Evolutionary conservation across 352 stramenopile genomes (phyloP).

Genomic region (Globisporangium parvum): DNA sequence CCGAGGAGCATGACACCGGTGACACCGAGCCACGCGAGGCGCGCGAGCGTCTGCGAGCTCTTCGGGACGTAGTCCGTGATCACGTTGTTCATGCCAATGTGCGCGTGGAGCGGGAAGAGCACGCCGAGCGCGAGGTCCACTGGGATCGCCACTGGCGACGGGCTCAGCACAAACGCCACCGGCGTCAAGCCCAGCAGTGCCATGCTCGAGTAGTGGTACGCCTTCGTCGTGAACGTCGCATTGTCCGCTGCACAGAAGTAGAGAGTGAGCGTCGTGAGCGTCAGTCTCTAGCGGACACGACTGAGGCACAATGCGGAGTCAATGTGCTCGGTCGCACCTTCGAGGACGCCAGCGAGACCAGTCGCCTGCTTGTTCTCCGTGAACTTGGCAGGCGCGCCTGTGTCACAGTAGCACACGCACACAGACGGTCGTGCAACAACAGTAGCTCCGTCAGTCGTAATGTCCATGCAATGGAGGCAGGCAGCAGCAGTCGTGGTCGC

Average conservation of each 20-base stretch:
- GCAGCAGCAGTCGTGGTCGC: not conserved
- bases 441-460: not conserved
- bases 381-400: slow-evolving; percentile 55
- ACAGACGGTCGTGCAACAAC: not conserved
- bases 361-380: slow-evolving; percentile 78
- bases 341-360: slow-evolving; percentile 53
- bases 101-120: slow-evolving; percentile 85
- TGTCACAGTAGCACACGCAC: not conserved
- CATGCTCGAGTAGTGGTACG: slow-evolving; percentile 55
- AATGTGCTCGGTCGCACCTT: slow-evolving; percentile 37
- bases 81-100: slow-evolving; percentile 94
- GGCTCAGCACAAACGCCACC: slow-evolving; percentile 68
- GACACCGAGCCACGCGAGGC: slow-evolving; percentile 62
- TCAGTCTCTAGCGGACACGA: slow-evolving; percentile 4
- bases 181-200: slow-evolving; percentile 55
- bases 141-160: slow-evolving; percentile 58
- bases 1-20: slow-evolving; percentile 80
- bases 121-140: slow-evolving; percentile 79
- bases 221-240: slow-evolving; percentile 51
- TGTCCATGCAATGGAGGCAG: not conserved
- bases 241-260: slow-evolving; percentile 51
- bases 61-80: slow-evolving; percentile 94
- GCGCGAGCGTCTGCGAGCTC: slow-evolving; percentile 38
- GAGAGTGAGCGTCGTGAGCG: not conserved
- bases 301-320: not conserved